A percentile compares a stretch with the other conserved stretches of the same genome.
phyloP scores from a whole-genome alignment of 1,284 basidiomycete species.

The Testicularia cyperi region DNA sequence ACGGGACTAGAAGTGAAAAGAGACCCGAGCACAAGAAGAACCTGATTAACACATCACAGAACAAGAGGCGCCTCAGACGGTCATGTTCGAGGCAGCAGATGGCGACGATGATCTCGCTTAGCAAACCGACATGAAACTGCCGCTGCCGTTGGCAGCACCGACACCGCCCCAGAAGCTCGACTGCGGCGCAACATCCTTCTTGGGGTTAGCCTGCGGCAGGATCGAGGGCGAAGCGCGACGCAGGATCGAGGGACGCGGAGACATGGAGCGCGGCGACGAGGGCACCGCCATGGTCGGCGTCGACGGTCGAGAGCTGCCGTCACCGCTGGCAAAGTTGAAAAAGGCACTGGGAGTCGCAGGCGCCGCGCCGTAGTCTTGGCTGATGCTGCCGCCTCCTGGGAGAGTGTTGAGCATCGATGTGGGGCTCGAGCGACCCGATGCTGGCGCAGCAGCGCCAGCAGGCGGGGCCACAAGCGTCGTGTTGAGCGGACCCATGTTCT shows the following conservation, averaged over 20 bases:
- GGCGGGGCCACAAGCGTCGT: not conserved
- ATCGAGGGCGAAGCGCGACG: slow-evolving; percentile 19
- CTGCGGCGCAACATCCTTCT: slow-evolving; percentile 38
- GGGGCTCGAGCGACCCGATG: slow-evolving; percentile 14
- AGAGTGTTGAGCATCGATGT: no score
- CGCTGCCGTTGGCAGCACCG: slow-evolving; percentile 11
- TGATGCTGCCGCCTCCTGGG: slow-evolving; percentile 5
- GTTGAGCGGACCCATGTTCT: slow-evolving; percentile 65
- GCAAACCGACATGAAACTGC: slow-evolving; percentile 39
- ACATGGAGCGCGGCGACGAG: slow-evolving; percentile 31
- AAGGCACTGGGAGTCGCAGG: slow-evolving; percentile 22
- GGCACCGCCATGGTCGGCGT: slow-evolving; percentile 29
- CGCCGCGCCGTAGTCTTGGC: not conserved
- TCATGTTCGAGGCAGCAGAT: not conserved
- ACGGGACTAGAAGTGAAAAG: no score
- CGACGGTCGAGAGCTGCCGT: slow-evolving; percentile 1
- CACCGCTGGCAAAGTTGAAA: slow-evolving; percentile 34
- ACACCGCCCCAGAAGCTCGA: slow-evolving; percentile 45
- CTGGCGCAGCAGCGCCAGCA: not conserved
- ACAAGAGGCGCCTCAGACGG: no score
- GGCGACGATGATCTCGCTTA: not conserved
- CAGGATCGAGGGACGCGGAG: slow-evolving; percentile 29
- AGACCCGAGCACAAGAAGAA: no score
- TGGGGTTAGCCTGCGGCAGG: slow-evolving; percentile 35
- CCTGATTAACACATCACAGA: no score